Evolutionary conservation across 1,284 basidiomycete species (phyloP).

Genomic region (Heterobasidion occidentale): DNA sequence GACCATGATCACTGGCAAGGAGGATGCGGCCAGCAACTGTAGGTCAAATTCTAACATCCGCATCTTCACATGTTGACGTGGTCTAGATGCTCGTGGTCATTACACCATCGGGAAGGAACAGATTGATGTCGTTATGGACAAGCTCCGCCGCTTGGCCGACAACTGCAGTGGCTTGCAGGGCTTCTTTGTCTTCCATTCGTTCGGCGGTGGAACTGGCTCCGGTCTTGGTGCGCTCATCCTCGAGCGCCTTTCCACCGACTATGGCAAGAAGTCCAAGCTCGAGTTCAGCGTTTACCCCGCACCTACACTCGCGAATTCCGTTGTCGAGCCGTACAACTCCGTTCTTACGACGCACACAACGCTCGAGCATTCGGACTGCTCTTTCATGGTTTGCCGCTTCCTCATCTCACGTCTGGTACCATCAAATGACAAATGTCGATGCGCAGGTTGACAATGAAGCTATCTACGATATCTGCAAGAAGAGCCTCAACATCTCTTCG

Average conservation of each 20-base stretch:
- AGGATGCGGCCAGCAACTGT: constrained; percentile 99
- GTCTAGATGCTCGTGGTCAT: constrained; percentile 87
- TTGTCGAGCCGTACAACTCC: constrained; percentile 99
- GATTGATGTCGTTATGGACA: constrained; percentile 91
- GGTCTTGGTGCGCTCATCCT: constrained; percentile 98
- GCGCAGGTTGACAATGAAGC: constrained; percentile 84
- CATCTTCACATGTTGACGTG: not conserved
- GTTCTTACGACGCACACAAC: constrained; percentile 98
- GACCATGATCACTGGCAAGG: constrained; percentile 97
- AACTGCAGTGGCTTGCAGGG: constrained; percentile 98
- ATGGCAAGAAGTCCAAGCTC: constrained; percentile 99
- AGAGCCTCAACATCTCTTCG: constrained; percentile 73
- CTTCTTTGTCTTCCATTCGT: constrained; percentile 99
- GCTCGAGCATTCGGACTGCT: constrained; percentile 98
- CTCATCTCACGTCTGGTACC: constrained; percentile 1
- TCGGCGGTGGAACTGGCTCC: constrained; percentile 98
- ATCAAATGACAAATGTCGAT: constrained; percentile 3
- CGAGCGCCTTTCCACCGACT: constrained; percentile 95
- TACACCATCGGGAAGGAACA: constrained; percentile 98
- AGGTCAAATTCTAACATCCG: constrained; percentile 19
- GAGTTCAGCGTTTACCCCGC: constrained; percentile 99
- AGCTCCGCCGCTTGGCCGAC: constrained; percentile 92
- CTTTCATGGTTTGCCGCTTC: constrained; percentile 74
- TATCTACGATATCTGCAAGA: constrained; percentile 96
- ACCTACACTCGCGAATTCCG: constrained; percentile 90